Base-by-base conservation (phyloP, 2,329 filamentous ascomycete genomes). In the Didymella pinodella region DNA sequence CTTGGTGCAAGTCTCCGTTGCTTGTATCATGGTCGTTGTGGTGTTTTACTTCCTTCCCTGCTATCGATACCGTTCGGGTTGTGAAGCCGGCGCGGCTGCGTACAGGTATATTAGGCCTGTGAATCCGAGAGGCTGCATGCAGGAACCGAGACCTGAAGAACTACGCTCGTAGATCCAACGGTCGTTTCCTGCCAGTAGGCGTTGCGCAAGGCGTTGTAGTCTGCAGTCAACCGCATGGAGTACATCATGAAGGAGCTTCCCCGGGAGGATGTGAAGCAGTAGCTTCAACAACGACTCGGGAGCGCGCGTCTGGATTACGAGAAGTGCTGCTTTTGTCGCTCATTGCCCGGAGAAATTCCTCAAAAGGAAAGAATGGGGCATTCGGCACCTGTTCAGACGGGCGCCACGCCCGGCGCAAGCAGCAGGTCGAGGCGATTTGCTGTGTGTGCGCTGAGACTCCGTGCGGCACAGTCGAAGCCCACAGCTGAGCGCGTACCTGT, bases 401-500 rank as follows among this genome's bases (percentile, higher is more conserved):
- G 45, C 56, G 56, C 45, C 49, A 54, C 50, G 38, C 45, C 36
- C 18, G 25, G 49, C 45, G 56, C 49, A 28, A 45, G 40, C 25
- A 49, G 45, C 38, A 58, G 20, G 25, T 49, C 26, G 49, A 58
- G 38, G 46, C 40, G 49, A 46, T 40, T 53, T 54, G 31, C 34
- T 34, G 54, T 20, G 26, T 26, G 48, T 25, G 54, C 43, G 48
- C 49, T 43, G 48, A 58, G 36, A 48, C 38, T 38, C 45, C 25
- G 46, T 54, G 56, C 49, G 45, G 38, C 50, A 46, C 50, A 34
- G 50, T 43, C 50, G 49, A 38, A 45, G 32, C 31, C 34, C 48
- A 54, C 38, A 32, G 26, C 54, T 52, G 36, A 51, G 48, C 48
- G 36, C 31, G 55, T 57, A 53, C 45, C 55, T 53, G 36, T 45